A percentile compares a stretch with the other conserved stretches of the same genome.
phyloP scores from a whole-genome alignment of 31 red algal species.

The Odonthalia washingtoniensis region DNA sequence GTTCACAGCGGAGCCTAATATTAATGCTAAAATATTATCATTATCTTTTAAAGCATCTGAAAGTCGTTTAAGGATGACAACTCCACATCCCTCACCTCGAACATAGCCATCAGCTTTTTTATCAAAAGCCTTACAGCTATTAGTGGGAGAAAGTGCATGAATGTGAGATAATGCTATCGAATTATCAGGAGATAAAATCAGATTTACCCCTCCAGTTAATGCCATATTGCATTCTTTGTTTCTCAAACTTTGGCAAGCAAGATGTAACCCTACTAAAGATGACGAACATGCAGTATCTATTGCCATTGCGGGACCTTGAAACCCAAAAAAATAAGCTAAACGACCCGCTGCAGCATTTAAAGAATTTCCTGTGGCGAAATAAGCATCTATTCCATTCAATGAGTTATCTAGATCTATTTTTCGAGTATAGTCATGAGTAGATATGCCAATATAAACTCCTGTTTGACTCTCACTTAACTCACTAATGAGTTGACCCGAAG shows the following conservation, averaged over 20 bases:
- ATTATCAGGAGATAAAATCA: neutral
- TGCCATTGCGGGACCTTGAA: neutral
- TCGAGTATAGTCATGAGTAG: no score
- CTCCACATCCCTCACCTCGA: conserved; percentile 1
- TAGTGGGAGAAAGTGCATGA: conserved; percentile 3
- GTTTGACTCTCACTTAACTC: conserved; percentile 19
- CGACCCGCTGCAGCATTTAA: neutral
- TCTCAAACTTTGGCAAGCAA: conserved; percentile 15
- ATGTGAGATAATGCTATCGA: conserved; percentile 8
- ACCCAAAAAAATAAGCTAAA: neutral
- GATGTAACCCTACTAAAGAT: conserved; percentile 26
- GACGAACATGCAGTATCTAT: conserved; percentile 22
- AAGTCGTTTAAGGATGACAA: conserved; percentile 9
- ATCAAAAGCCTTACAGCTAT: conserved; percentile 25
- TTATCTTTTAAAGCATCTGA: neutral
- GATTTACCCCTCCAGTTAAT: conserved; percentile 16
- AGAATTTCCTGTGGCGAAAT: conserved; percentile 11
- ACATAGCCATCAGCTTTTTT: conserved; percentile 20
- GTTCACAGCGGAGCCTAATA: conserved; percentile 18
- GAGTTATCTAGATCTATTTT: no score
- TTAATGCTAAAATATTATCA: conserved; percentile 25
- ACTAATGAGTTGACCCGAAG: conserved; percentile 10
- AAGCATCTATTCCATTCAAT: conserved; percentile 11
- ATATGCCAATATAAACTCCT: conserved; percentile 23
- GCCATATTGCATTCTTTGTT: neutral